phyloP scores from a whole-genome alignment of 2,329 filamentous ascomycete genomes.

The Colletotrichum falcatum region DNA sequence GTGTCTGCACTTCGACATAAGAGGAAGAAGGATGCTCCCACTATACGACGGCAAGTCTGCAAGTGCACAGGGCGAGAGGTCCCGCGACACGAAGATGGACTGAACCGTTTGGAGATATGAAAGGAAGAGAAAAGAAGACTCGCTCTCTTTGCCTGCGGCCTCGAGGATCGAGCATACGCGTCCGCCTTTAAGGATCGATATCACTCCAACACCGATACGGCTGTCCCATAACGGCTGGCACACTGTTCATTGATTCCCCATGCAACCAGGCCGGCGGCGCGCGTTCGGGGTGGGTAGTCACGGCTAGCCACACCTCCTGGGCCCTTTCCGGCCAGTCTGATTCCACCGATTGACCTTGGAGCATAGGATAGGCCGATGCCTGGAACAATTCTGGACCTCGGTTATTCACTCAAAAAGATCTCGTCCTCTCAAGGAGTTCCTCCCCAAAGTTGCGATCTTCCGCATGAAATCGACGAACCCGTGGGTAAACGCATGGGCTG shows the following conservation, averaged over 20 bases:
- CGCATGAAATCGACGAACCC: conserved; percentile 19
- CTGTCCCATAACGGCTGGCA: conserved; percentile 11
- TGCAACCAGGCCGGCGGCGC: conserved; percentile 22
- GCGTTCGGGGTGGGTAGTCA: conserved; percentile 12
- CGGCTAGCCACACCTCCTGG: conserved; percentile 23
- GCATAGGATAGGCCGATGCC: neutral
- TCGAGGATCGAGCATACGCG: conserved; percentile 4
- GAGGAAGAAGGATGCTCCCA: neutral
- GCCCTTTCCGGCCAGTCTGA: neutral
- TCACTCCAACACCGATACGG: conserved; percentile 6
- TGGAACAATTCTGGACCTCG: neutral
- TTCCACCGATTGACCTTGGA: neutral
- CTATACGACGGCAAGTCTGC: neutral
- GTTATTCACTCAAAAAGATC: conserved; percentile 2
- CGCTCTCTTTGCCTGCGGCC: neutral
- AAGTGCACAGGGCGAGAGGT: neutral
- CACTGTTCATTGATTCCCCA: conserved; percentile 2
- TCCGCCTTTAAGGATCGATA: conserved; percentile 21
- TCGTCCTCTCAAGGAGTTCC: neutral
- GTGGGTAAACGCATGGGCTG: neutral
- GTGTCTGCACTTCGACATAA: conserved; percentile 20
- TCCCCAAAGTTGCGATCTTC: neutral
- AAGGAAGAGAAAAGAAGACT: neutral
- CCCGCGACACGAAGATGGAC: neutral
- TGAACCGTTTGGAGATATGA: neutral